phyloP scores from a whole-genome alignment of 169 alveolate species.

The Prorocentrum cordatum region DNA sequence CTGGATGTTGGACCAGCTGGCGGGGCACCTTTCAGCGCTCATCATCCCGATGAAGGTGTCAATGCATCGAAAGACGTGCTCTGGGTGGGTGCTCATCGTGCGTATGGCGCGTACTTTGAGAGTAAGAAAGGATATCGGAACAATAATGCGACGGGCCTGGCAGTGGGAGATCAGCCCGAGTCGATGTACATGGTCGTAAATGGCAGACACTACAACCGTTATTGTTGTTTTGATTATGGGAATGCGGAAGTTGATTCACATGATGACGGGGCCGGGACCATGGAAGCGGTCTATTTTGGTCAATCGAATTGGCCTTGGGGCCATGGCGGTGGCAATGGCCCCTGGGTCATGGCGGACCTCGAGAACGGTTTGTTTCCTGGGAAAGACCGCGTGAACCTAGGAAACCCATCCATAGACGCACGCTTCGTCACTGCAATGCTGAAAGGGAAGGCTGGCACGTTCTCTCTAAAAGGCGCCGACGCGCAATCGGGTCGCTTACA shows the following conservation, averaged over 20 bases:
- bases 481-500: background rate
- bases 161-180: slow-evolving; percentile 1
- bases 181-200: background rate
- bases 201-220: background rate
- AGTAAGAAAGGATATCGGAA: background rate
- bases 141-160: background rate
- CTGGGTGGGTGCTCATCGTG: background rate
- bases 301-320: background rate
- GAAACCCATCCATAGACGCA: background rate
- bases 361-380: background rate
- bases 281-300: background rate
- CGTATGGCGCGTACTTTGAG: background rate
- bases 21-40: no score
- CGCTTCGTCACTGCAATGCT: slow-evolving; percentile 5
- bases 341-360: slow-evolving; percentile 5
- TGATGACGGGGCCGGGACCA: background rate
- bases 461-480: background rate
- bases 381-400: background rate
- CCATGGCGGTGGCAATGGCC: background rate
- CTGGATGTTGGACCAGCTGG: background rate
- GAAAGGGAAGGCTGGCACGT: background rate
- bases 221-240: background rate
- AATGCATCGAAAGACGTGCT: background rate
- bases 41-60: background rate
- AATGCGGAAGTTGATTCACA: background rate